Base-by-base conservation (phyloP, 139 green algal species). In the Gonium pectorale region DNA sequence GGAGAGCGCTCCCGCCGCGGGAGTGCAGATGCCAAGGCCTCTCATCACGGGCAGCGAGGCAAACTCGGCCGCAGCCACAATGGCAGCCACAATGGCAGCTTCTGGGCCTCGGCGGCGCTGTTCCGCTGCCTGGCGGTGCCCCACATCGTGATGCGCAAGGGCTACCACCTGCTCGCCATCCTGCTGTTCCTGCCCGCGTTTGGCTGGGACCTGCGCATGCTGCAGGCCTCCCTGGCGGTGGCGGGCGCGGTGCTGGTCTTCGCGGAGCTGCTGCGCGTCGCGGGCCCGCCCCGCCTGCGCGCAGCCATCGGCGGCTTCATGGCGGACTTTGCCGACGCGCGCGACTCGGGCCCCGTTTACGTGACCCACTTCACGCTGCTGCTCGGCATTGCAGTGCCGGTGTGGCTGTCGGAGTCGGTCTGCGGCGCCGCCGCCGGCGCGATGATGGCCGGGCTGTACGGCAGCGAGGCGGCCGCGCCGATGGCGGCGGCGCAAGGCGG, bases 321-420 rank as follows among this genome's bases (percentile, higher is more conserved):
- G 92, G 74, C 66, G 0, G 74, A 84, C 51, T 97, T 97, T 80
- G 91, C 89, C 4, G 95, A 97, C 66, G 85, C 81, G 35, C 87
- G 95, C 0, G 95, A 97, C 84, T 74, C 81, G 35, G 83, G 89
- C 1, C 63, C 86, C 0, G 38, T 97, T 21, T 94, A 95, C 72
- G 87, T 96, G 38, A 96, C 92, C 4, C 95, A 97, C 80, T 93
- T 97, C 78, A 94, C 94, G 5, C 83, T 97, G 72, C 86, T 97
- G 46, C 86, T 95, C 24, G 95, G 95, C 31, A 92, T 96, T 59
- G 94, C 94, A 2, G 63, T 92, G 31, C 94, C 94, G 5, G 77
- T 97, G n/a, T 96, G 93, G 68, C 59, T 81, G 29, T 9, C 49
- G 41, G 59, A 85, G 24, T 22, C 62, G 27, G 79, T 85, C 22